Conservation (phyloP, 1,139 yeast genomes). For the Saccharomyces hybrid region DNA sequence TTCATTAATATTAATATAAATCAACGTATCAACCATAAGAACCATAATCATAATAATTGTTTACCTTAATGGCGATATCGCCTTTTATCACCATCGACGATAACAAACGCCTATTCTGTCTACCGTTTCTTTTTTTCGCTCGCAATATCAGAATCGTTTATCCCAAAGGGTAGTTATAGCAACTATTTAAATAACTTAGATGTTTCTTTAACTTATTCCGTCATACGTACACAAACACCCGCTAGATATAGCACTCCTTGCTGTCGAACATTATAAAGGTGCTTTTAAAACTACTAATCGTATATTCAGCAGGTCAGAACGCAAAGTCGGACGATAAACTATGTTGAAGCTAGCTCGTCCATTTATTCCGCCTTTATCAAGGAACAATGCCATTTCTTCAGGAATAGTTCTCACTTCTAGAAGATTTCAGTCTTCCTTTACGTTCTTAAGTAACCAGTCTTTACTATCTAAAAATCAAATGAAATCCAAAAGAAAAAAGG, state of each 20-base stretch:
- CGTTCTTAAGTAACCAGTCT: constrained; percentile 22
- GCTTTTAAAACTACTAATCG: background rate
- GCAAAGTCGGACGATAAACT: background rate
- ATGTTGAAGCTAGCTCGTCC: background rate
- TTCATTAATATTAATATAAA: background rate
- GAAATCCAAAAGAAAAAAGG: constrained; percentile 18
- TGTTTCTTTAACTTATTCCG: background rate
- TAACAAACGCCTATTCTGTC: background rate
- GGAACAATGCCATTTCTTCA: background rate
- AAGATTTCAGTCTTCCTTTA: constrained; percentile 24
- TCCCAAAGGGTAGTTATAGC: background rate
- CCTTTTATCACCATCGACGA: background rate
- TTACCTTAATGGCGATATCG: background rate
- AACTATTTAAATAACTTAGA: background rate
- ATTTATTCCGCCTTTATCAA: background rate
- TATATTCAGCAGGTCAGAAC: background rate
- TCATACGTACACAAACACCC: background rate
- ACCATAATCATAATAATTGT: background rate
- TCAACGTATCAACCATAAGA: background rate
- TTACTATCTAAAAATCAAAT: constrained; percentile 19
- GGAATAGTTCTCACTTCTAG: background rate
- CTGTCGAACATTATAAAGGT: background rate
- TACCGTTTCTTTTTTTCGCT: background rate
- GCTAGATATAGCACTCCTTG: background rate
- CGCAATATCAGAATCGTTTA: background rate